phyloP scores from a whole-genome alignment of 305 asterid species.

The Rubia occidens region DNA sequence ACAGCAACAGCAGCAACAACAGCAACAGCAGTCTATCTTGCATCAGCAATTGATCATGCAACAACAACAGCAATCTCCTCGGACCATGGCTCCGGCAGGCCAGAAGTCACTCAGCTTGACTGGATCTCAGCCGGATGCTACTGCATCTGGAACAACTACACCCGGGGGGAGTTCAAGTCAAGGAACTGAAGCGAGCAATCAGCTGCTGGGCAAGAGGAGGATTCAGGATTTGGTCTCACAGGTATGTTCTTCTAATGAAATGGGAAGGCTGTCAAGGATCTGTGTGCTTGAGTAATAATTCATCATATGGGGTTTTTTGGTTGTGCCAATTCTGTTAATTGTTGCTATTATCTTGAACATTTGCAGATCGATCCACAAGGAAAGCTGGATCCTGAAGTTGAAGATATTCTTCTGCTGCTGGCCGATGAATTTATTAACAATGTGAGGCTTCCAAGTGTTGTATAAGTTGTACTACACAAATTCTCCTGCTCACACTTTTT shows the following conservation, averaged over 20 bases:
- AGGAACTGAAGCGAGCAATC: conserved; percentile 86
- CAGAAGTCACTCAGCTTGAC: conserved; percentile 81
- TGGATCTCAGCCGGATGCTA: conserved; percentile 87
- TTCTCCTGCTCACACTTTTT: background rate
- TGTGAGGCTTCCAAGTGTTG: conserved; percentile 40
- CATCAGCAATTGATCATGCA: conserved; percentile 16
- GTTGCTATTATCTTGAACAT: conserved; percentile 2
- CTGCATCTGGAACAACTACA: conserved; percentile 82
- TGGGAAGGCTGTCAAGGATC: background rate
- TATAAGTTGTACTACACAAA: background rate
- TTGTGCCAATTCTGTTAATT: background rate
- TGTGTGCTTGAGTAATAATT: background rate
- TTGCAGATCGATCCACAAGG: conserved; percentile 61
- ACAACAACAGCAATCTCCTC: conserved; percentile 68
- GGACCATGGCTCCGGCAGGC: conserved; percentile 54
- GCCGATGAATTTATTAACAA: conserved; percentile 84
- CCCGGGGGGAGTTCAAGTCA: conserved; percentile 96
- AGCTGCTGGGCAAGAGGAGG: conserved; percentile 87
- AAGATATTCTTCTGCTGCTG: conserved; percentile 68
- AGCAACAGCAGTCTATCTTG: conserved; percentile 16
- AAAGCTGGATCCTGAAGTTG: conserved; percentile 75
- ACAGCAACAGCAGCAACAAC: conserved; percentile 19
- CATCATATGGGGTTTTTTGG: background rate
- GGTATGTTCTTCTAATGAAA: conserved; percentile 32
- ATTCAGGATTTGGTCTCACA: conserved; percentile 82